Evolutionary conservation across 257 asterid genomes (phyloP).

Genomic region (Voacanga thouarsii): DNA sequence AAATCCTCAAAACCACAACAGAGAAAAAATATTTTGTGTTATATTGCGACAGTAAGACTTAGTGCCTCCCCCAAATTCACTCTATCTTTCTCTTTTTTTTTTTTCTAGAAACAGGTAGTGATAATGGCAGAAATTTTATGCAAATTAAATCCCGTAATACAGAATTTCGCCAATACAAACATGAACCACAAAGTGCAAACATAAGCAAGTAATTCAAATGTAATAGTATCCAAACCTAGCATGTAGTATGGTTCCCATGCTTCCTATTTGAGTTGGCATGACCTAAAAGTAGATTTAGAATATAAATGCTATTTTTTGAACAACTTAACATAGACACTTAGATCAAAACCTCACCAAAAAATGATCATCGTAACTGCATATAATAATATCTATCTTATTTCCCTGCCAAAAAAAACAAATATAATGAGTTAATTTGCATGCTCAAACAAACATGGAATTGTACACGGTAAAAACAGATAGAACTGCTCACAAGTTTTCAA

Average conservation of each 20-base stretch:
- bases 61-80: neutral
- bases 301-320: neutral
- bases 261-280: constrained; percentile 87
- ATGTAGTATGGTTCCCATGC: constrained; percentile 90
- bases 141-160: constrained; percentile 2
- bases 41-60: neutral
- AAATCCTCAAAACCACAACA: neutral
- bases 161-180: neutral
- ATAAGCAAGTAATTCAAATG: neutral
- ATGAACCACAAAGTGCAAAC: neutral
- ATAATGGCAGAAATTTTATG: neutral
- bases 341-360: constrained; percentile 52
- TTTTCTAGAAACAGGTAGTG: neutral
- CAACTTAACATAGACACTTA: neutral
- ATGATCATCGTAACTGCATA: constrained; percentile 81
- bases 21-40: neutral
- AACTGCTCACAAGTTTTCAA: neutral
- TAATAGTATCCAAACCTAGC: constrained; percentile 50
- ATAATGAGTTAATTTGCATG: neutral
- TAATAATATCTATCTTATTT: constrained; percentile 60
- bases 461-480: no score
- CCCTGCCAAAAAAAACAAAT: constrained; percentile 46
- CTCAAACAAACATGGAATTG: neutral
- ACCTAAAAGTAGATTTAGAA: constrained; percentile 43
- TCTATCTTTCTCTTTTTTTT: neutral